These are phyloP conservation scores for Backusella morwellensis DNA, from an alignment of 192 early-diverging fungal species.

Conservation along the genomic window DNA sequence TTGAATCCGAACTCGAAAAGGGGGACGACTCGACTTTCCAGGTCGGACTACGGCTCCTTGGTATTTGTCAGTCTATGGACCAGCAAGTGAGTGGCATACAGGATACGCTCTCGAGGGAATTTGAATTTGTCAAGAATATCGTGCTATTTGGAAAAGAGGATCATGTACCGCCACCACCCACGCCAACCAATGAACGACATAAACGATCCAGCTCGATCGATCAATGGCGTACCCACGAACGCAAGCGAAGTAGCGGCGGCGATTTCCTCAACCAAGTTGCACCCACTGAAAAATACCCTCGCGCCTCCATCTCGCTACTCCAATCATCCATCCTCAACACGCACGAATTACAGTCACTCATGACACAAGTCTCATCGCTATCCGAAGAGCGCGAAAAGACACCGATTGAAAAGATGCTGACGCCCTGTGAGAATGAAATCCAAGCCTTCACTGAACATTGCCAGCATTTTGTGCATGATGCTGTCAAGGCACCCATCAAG, in stretches of 20 bases:
- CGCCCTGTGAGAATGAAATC: background rate
- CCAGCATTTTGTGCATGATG: conserved; percentile 22
- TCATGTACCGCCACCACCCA: background rate
- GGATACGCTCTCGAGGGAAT: conserved; percentile 7
- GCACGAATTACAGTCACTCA: background rate
- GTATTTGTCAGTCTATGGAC: conserved; percentile 44
- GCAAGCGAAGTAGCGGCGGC: background rate
- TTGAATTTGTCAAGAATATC: conserved; percentile 5
- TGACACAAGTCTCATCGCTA: background rate
- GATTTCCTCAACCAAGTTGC: background rate
- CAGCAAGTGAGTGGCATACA: conserved; percentile 44
- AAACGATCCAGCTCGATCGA: background rate
- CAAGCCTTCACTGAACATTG: conserved; percentile 4
- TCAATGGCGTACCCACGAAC: background rate
- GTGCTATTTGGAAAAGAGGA: background rate
- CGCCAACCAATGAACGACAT: background rate
- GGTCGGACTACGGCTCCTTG: conserved; percentile 61
- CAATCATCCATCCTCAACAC: conserved; percentile 21
- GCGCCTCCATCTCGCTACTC: conserved; percentile 21
- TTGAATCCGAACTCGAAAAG: conserved; percentile 1
- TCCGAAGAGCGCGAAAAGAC: background rate
- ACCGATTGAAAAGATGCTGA: background rate
- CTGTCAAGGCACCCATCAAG: conserved; percentile 15
- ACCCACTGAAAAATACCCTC: conserved; percentile 6
- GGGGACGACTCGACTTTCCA: conserved; percentile 63